Evolutionary conservation across 2,329 filamentous ascomycete genomes (phyloP).

Genomic region (Tolypocladium capitatum): DNA sequence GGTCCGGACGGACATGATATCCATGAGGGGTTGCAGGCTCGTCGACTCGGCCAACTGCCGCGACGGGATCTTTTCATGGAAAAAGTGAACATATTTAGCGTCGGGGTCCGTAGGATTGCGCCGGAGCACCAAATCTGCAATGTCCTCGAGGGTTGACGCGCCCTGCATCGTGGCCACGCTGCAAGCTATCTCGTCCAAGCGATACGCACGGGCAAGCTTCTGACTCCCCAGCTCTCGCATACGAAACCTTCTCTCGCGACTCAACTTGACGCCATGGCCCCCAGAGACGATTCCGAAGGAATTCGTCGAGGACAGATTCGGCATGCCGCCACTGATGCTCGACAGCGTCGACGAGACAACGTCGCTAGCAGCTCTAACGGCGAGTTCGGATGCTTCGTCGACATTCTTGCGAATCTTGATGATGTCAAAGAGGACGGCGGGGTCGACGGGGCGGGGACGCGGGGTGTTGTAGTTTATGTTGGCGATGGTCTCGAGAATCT

Average conservation of each 20-base stretch:
- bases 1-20: slow-evolving; percentile 52
- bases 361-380: slow-evolving; percentile 64
- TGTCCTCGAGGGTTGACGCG: slow-evolving; percentile 62
- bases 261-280: slow-evolving; percentile 52
- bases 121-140: slow-evolving; percentile 60
- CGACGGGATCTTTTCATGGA: slow-evolving; percentile 78
- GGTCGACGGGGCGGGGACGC: slow-evolving; percentile 63
- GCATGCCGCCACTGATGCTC: slow-evolving; percentile 32
- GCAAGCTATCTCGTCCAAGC: slow-evolving; percentile 69
- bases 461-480: slow-evolving; percentile 69
- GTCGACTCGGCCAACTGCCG: slow-evolving; percentile 61
- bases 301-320: slow-evolving; percentile 8
- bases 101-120: slow-evolving; percentile 55
- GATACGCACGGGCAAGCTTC: slow-evolving; percentile 65
- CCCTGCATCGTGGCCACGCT: slow-evolving; percentile 77
- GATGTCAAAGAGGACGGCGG: slow-evolving; percentile 70
- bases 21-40: slow-evolving; percentile 49
- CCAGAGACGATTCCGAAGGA: slow-evolving; percentile 25
- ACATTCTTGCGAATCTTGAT: slow-evolving; percentile 70
- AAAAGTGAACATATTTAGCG: slow-evolving; percentile 83
- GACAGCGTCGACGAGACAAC: slow-evolving; percentile 52
- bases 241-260: slow-evolving; percentile 61
- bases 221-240: slow-evolving; percentile 72
- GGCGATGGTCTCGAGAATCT: slow-evolving; percentile 66
- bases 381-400: slow-evolving; percentile 66